Evolutionary conservation across 2,329 filamentous ascomycete species (phyloP), one percentile per base, ranked within the genome.

Genomic region (Aureobasidium sp.): DNA sequence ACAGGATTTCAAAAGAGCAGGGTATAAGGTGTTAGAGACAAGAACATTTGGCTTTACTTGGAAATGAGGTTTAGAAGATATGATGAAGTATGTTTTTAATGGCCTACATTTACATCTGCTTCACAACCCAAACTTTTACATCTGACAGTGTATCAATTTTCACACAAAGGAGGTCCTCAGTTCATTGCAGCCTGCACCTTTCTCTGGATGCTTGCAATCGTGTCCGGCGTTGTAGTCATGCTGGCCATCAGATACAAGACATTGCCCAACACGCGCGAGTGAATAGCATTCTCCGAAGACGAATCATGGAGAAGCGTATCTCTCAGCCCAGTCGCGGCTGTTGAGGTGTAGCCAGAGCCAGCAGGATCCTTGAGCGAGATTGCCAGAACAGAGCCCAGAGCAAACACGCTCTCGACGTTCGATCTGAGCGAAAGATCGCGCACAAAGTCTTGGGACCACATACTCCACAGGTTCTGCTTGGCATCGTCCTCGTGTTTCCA

Each of bases 381-480:
- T 0, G 87, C 86, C 11, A 94, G 76, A 1, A 94, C 87, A 2
- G 84, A 88, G 0, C 90, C 90, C 1, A 94, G 75, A 0, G 89
- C 87, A 76, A 90, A 89, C 0, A 88, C 83, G 7, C 86, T 83
- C 3, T 83, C 78, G 0, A 94, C 83, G 0, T 76, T 73, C 0
- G 74, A 65, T 2, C 78, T 77, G 25, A 79, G 75, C 5, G 88
- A 91, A 2, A 92, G 68, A 13, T 76, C 71, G 1, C 76, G 72
- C 1, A 92, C 76, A 32, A 91, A 82, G 0, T 74, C 70, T 1
- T 78, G 78, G 0, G 85, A 83, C 89, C 89, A 94, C 63, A 85
- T 81, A 62, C 88, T 91, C 88, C 88, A 93, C 1, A 79, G 8
- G 5, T n/a, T 49, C 36, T 41, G 34, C 45, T 49, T 34, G 25